Conservation (phyloP, 495 filamentous ascomycete species). For the Podospora comata region DNA sequence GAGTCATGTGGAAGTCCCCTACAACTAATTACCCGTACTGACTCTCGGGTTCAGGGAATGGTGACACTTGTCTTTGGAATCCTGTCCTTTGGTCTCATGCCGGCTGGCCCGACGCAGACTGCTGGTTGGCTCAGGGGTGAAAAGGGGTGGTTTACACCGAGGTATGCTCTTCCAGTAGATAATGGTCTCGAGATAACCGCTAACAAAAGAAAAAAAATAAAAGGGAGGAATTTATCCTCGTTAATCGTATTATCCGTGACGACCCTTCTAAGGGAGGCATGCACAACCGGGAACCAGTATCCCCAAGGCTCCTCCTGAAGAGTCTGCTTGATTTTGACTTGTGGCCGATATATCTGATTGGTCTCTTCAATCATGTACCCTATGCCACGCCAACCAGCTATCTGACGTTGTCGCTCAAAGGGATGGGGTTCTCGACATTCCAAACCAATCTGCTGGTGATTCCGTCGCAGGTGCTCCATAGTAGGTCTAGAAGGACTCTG, state of each 20-base stretch:
- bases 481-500: constrained; percentile 10
- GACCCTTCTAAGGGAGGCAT: constrained; percentile 63
- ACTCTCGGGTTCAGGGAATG: constrained; percentile 27
- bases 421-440: constrained; percentile 64
- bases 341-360: constrained; percentile 67
- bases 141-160: constrained; percentile 47
- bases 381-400: constrained; percentile 52
- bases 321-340: constrained; percentile 65
- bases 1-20: not conserved
- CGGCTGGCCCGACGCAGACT: constrained; percentile 52
- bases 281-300: constrained; percentile 60
- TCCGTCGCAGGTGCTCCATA: constrained; percentile 54
- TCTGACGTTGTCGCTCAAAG: constrained; percentile 58
- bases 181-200: too few relatives aligned
- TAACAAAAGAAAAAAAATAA: not conserved
- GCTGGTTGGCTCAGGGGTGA: constrained; percentile 48
- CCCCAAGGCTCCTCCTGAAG: constrained; percentile 54
- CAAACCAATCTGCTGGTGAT: constrained; percentile 67
- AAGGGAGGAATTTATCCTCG: constrained; percentile 59
- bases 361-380: constrained; percentile 57
- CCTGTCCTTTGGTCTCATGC: constrained; percentile 54
- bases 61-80: constrained; percentile 53
- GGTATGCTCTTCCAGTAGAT: not conserved
- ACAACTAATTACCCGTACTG: not conserved
- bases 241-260: constrained; percentile 69